These are phyloP conservation scores for Calocera cornea DNA, from an alignment of 768 basidiomycete genomes.

Conservation along the genomic window DNA sequence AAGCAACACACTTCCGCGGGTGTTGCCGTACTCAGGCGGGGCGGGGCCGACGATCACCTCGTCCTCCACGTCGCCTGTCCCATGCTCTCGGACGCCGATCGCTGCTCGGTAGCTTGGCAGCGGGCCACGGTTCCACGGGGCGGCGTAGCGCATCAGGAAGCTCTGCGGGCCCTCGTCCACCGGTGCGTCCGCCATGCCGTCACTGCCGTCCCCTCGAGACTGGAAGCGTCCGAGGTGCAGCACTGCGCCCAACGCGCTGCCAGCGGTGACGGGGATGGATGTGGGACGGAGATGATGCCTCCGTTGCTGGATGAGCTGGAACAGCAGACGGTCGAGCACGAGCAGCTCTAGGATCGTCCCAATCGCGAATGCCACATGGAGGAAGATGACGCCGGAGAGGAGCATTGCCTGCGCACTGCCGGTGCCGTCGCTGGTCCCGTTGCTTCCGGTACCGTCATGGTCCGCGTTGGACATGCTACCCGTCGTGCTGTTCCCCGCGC, in stretches of 20 bases:
- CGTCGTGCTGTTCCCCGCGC: neutral
- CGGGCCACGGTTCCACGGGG: slow-evolving; percentile 60
- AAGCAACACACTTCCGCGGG: slow-evolving; percentile 52
- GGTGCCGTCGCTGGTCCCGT: slow-evolving; percentile 5
- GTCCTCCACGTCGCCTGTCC: slow-evolving; percentile 63
- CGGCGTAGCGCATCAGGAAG: slow-evolving; percentile 14
- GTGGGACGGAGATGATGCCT: slow-evolving; percentile 47
- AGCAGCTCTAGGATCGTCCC: slow-evolving; percentile 39
- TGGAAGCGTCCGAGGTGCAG: slow-evolving; percentile 26
- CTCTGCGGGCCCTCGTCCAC: slow-evolving; percentile 16
- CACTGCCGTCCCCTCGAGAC: slow-evolving; percentile 19
- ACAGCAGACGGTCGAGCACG: slow-evolving; percentile 51
- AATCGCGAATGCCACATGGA: slow-evolving; percentile 51
- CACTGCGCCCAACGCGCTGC: slow-evolving; percentile 11
- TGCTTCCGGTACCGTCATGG: slow-evolving; percentile 7
- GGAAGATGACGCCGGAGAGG: slow-evolving; percentile 34
- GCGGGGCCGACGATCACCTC: slow-evolving; percentile 51
- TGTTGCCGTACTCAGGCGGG: slow-evolving; percentile 66
- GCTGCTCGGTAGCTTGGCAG: slow-evolving; percentile 59
- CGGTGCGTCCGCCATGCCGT: slow-evolving; percentile 24
- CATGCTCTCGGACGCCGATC: slow-evolving; percentile 44
- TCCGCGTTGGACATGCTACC: slow-evolving; percentile 6
- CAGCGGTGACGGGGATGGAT: slow-evolving; percentile 16
- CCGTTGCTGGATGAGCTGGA: slow-evolving; percentile 52
- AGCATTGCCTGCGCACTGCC: slow-evolving; percentile 15